These are phyloP conservation scores for Globisporangium middletonii DNA, from an alignment of 352 stramenopile genomes.

Conservation along the genomic window DNA sequence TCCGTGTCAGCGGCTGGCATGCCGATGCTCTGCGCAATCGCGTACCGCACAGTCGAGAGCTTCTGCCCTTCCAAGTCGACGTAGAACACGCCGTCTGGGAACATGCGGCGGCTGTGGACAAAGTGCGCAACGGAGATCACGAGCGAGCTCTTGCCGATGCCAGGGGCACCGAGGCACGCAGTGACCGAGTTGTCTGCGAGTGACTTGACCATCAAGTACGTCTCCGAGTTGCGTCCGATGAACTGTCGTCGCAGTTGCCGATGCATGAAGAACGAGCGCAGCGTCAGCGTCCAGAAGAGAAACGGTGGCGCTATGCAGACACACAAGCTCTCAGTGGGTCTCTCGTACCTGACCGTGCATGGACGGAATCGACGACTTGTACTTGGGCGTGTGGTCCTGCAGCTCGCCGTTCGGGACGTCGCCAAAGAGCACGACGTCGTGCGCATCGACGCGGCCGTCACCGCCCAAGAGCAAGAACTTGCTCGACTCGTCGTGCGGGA, in stretches of 20 bases:
- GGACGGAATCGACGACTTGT: slow-evolving; percentile 66
- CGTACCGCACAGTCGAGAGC: slow-evolving; percentile 70
- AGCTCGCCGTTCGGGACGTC: slow-evolving; percentile 54
- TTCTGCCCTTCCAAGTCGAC: slow-evolving; percentile 81
- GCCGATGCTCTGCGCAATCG: slow-evolving; percentile 73
- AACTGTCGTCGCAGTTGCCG: slow-evolving; percentile 26
- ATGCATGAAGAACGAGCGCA: not conserved
- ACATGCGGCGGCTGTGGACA: slow-evolving; percentile 70
- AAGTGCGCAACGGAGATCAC: slow-evolving; percentile 80
- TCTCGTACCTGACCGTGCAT: slow-evolving; percentile 61
- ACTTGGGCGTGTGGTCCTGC: slow-evolving; percentile 60
- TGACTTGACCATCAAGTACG: slow-evolving; percentile 72
- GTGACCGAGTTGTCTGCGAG: slow-evolving; percentile 71
- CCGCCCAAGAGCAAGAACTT: slow-evolving; percentile 69
- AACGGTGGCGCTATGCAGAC: not conserved
- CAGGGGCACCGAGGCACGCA: slow-evolving; percentile 60
- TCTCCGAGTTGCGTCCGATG: slow-evolving; percentile 75
- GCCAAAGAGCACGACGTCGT: slow-evolving; percentile 71
- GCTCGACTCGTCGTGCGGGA: slow-evolving; percentile 77
- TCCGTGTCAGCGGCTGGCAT: slow-evolving; percentile 69
- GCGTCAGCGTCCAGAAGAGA: not conserved
- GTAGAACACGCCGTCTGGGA: slow-evolving; percentile 78
- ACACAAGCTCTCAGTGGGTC: too few species aligned
- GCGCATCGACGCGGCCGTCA: slow-evolving; percentile 21
- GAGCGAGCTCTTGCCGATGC: slow-evolving; percentile 79